phyloP scores from a whole-genome alignment of 1,139 yeast species.

The Geotrichum carabidarum region DNA sequence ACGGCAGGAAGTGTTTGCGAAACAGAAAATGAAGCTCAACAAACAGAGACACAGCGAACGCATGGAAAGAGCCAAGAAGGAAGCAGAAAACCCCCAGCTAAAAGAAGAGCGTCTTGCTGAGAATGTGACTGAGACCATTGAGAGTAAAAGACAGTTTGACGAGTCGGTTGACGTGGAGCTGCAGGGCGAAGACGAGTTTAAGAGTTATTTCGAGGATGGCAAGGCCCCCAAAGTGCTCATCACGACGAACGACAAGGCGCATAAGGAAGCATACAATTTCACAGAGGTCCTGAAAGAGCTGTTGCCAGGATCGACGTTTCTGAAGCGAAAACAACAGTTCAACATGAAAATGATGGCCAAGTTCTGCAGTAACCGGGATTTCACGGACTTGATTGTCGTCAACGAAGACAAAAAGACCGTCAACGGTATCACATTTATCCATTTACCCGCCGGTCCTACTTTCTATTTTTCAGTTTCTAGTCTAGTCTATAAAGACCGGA shows the following conservation, averaged over 20 bases:
- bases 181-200: constrained; percentile 80
- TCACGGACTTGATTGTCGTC: constrained; percentile 78
- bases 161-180: constrained; percentile 72
- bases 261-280: constrained; percentile 82
- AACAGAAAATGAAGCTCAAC: constrained; percentile 66
- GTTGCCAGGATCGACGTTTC: constrained; percentile 78
- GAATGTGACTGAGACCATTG: constrained; percentile 85
- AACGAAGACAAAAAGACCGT: constrained; percentile 92
- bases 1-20: constrained; percentile 73
- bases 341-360: constrained; percentile 81
- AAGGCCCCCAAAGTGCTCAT: constrained; percentile 75
- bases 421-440: constrained; percentile 86
- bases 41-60: constrained; percentile 74
- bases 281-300: constrained; percentile 82
- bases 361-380: constrained; percentile 74
- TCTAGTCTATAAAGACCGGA: constrained; percentile 47
- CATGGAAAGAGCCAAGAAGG: constrained; percentile 75
- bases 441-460: constrained; percentile 91
- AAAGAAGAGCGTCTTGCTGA: constrained; percentile 72
- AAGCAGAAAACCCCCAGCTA: constrained; percentile 72
- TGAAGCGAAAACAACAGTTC: constrained; percentile 80
- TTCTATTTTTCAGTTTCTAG: constrained; percentile 87
- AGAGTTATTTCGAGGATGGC: constrained; percentile 53
- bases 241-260: constrained; percentile 84
- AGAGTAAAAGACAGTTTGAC: constrained; percentile 80